Percentiles rank a stretch among this genome's conserved stretches.
phyloP scores from a whole-genome alignment of 2,329 filamentous ascomycete species.

The Celoporthe dispersa region DNA sequence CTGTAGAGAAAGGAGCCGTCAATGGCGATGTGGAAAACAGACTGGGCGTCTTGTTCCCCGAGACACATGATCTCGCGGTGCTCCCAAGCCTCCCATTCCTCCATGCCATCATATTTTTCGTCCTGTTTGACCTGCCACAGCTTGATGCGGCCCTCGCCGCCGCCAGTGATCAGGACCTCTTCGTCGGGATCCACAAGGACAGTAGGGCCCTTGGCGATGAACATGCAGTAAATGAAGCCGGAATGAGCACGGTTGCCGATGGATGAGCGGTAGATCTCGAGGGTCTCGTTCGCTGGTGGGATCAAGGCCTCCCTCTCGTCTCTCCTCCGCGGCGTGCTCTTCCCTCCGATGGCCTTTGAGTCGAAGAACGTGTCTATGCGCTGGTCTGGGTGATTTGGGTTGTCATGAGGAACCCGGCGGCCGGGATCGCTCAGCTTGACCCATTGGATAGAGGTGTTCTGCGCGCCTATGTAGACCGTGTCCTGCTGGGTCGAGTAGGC shows the following conservation, averaged over 20 bases:
- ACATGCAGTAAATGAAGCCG: slow-evolving; percentile 96
- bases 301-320: slow-evolving; percentile 61
- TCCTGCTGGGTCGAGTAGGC: slow-evolving; percentile 80
- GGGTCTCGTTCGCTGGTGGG: slow-evolving; percentile 57
- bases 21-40: slow-evolving; percentile 77
- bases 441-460: slow-evolving; percentile 97
- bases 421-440: slow-evolving; percentile 71
- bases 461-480: slow-evolving; percentile 87
- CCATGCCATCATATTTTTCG: slow-evolving; percentile 63
- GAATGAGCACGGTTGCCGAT: slow-evolving; percentile 90
- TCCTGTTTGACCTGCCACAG: slow-evolving; percentile 73
- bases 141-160: slow-evolving; percentile 92
- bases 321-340: slow-evolving; percentile 73
- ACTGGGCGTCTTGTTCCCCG: slow-evolving; percentile 62
- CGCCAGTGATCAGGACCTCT: slow-evolving; percentile 87
- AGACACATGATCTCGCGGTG: slow-evolving; percentile 59
- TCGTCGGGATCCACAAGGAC: slow-evolving; percentile 71
- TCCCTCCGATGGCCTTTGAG: slow-evolving; percentile 82
- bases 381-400: slow-evolving; percentile 72
- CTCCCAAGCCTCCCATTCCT: slow-evolving; percentile 48
- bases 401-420: slow-evolving; percentile 62
- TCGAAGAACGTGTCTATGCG: slow-evolving; percentile 92
- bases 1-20: slow-evolving; percentile 93
- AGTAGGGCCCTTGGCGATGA: slow-evolving; percentile 73
- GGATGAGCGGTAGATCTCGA: slow-evolving; percentile 82